Conservation (phyloP, 2,329 filamentous ascomycete genomes). For the Neonectria neomacrospora region DNA sequence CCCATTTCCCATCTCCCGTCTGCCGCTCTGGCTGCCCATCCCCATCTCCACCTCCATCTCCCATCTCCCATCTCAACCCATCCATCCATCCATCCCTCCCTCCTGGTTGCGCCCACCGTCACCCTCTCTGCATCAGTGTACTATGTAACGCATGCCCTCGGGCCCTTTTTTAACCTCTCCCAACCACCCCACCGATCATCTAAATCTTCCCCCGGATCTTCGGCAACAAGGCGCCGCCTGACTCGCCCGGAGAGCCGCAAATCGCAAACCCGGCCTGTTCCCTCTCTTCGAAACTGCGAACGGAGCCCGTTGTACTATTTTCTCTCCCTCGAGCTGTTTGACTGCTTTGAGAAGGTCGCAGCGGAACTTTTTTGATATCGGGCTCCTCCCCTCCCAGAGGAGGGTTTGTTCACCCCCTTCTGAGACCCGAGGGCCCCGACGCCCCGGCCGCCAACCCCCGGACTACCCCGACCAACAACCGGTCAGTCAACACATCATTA, state of each 20-base stretch:
- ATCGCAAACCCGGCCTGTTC: neutral
- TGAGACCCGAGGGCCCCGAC: slow-evolving; percentile 8
- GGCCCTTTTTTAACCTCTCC: neutral
- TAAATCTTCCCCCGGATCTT: slow-evolving; percentile 22
- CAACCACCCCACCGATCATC: slow-evolving; percentile 8
- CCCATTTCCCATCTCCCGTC: slow-evolving; percentile 17
- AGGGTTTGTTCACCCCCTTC: slow-evolving; percentile 16
- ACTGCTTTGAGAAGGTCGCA: slow-evolving; percentile 44
- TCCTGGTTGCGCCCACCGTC: slow-evolving; percentile 7
- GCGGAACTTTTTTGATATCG: slow-evolving; percentile 20
- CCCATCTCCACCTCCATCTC: slow-evolving; percentile 11
- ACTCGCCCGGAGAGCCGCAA: slow-evolving; percentile 17
- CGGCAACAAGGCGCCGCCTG: slow-evolving; percentile 4
- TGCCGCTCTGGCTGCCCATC: slow-evolving; percentile 11
- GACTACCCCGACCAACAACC: slow-evolving; percentile 25
- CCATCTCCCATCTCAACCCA: neutral
- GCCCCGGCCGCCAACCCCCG: slow-evolving; percentile 2
- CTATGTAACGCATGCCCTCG: neutral
- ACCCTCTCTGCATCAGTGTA: neutral
- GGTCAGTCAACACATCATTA: slow-evolving; percentile 34
- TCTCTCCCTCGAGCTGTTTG: slow-evolving; percentile 1
- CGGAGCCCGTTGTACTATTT: slow-evolving; percentile 5
- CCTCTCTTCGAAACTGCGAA: neutral
- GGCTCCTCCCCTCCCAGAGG: neutral
- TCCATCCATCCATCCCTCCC: neutral